A percentile compares a stretch with the other conserved stretches of the same genome.
These are phyloP conservation scores for Apiospora rasikravindrae DNA, from an alignment of 2,329 filamentous ascomycete genomes.

Conservation along the genomic window DNA sequence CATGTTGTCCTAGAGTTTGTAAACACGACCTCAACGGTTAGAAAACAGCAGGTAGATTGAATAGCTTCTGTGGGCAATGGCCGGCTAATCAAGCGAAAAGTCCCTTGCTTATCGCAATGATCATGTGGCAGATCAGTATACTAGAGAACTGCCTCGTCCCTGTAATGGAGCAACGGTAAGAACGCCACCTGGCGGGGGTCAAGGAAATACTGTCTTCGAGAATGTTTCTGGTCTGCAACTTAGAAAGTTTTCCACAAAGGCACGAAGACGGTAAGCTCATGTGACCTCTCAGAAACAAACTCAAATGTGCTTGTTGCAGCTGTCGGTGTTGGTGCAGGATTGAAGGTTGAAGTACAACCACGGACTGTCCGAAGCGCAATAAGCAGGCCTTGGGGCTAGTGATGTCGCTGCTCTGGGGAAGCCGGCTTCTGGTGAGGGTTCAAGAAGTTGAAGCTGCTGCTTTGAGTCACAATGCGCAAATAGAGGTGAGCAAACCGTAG, in stretches of 20 bases:
- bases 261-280: neutral
- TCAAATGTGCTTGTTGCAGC: neutral
- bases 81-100: too few relatives aligned
- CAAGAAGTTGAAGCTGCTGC: neutral
- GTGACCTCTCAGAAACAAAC: neutral
- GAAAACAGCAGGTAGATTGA: neutral
- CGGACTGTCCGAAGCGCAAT: neutral
- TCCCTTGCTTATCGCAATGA: neutral
- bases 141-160: neutral
- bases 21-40: neutral
- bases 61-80: too few relatives aligned
- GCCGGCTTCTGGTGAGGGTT: neutral
- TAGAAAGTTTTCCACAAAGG: neutral
- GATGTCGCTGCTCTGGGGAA: neutral
- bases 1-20: constrained; percentile 22
- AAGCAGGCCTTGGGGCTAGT: neutral
- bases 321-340: neutral
- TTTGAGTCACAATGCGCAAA: neutral
- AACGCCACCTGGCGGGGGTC: neutral
- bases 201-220: neutral
- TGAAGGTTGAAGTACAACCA: neutral
- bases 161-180: neutral
- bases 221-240: neutral
- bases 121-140: neutral
- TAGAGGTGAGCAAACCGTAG: neutral